Evolutionary conservation across 768 basidiomycete species (phyloP).

Genomic region (Sarcomyxa edulis): DNA sequence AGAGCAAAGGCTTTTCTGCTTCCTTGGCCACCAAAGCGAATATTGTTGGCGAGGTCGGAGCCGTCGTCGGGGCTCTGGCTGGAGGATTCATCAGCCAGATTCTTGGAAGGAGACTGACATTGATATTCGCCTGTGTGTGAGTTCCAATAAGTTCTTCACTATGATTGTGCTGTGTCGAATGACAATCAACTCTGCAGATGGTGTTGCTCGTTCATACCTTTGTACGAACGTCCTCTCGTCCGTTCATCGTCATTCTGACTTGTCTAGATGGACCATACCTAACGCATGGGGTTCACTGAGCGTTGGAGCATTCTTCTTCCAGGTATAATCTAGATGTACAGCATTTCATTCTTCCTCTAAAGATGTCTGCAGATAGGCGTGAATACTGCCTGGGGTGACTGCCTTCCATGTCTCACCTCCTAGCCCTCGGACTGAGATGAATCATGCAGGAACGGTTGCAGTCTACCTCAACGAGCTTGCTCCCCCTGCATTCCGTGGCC

Average conservation of each 20-base stretch:
- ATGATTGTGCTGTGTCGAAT: constrained; percentile 1
- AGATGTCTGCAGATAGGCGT: constrained; percentile 45
- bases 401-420: not conserved
- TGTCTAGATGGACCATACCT: constrained; percentile 60
- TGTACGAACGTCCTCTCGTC: constrained; percentile 5
- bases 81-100: constrained; percentile 55
- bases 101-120: constrained; percentile 56
- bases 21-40: constrained; percentile 51
- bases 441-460: constrained; percentile 23
- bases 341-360: not conserved
- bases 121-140: constrained; percentile 19
- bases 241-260: not conserved
- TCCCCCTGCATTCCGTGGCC: constrained; percentile 63
- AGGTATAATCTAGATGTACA: constrained; percentile 4
- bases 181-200: constrained; percentile 3
- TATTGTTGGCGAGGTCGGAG: constrained; percentile 40
- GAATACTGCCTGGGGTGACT: constrained; percentile 59
- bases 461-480: constrained; percentile 61
- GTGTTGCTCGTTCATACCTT: constrained; percentile 11
- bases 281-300: constrained; percentile 43
- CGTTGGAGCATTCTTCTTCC: constrained; percentile 60
- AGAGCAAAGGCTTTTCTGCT: constrained; percentile 41
- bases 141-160: no score
- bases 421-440: not conserved
- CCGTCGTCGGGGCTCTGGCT: constrained; percentile 37